Base-by-base conservation (phyloP, 2,329 filamentous ascomycete species). In the Sclerotinia subarctica region DNA sequence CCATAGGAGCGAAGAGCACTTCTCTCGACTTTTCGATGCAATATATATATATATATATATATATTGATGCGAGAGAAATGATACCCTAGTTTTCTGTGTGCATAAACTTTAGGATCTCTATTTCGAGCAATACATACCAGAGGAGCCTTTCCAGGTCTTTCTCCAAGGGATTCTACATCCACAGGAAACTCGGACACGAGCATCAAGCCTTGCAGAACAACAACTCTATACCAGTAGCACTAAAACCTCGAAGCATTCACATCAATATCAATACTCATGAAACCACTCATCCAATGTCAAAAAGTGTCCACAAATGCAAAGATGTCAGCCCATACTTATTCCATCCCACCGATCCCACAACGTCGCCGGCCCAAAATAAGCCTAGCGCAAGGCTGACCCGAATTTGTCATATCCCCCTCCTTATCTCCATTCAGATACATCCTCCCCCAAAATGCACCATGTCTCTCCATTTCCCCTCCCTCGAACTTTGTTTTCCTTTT, bases 331-430 rank as follows among this genome's bases (percentile, higher is more conserved):
- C 42, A 62, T 15, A 42, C 38, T 42, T 13, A 42, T 42, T 42
- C 38, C 38, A 8, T 15, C 11, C 38, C 38, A 42, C 3, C 29
- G n/a, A 21, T 38, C 56, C 42, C 10, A 59, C 56, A 46, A 59
- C 57, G 42, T 60, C 57, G 24, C 57, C 57, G 42, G 19, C 42
- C 42, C 42, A 47, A 60, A 51, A 35, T 5, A 19, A 49, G 58
- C 44, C 29, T 62, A 62, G 58, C 29, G 58, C 29, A 51, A 62
- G 58, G 58, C 58, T 62, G 46, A 51, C 58, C 19, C 44, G 26
- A 49, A 46, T 62, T 62, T 62, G 58, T 62, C 58, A 62, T 49
- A 10, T 49, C 26, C 57, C 57, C 44, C 57, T 60, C 57, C 57
- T 60, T 62, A 49, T 62, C 46, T 35, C 58, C 44, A 51, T 51